Base-by-base conservation (phyloP, 257 asterid species). In the Ophiorrhiza pumila region DNA sequence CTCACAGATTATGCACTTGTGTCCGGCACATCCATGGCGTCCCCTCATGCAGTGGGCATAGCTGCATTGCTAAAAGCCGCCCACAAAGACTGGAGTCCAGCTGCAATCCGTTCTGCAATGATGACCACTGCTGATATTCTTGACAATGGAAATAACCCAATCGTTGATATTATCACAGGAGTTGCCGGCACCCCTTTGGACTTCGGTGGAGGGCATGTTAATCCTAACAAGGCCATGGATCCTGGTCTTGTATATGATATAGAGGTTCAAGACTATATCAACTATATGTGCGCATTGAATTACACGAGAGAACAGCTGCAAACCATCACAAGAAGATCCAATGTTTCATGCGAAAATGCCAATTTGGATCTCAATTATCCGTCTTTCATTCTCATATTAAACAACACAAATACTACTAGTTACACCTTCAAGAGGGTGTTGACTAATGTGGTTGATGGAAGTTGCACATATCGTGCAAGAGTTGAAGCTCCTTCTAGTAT, bases 11-110 rank as follows among this genome's bases (percentile, higher is more conserved):
- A 60, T 22, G 47, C 34, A 1, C 52, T 69, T 0, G 65, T 47
- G 1, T 76, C 79, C 1, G 79, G 79, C 27, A 69, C 75, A 10
- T 76, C 79, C 34, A 76, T 69, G 75, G 63, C 79, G 25, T 76
- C 65, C 0, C 79, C 79, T 11, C 75, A 76, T 20, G 55, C 35
- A 4, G 65, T 25, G 17, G 79, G 71, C 25, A 32, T 76, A 76
- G 71, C 74, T n/a, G 75, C 74, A 75, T 49, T 59, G 71, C 75
- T 68, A 25, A 60, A 68, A 27, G 69, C 74, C 43, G 68, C 64
- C 32, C 71, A 76, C 27, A 59, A 17, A 45, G 75, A 76, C 29
- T 60, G 79, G 71, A 76, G 79, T 17, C 66, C 80, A 0, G 75
- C 80, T 0, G 71, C 59, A 0, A 62, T 69, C 15, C 75, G 75